Evolutionary conservation across 345 rosid species (phyloP), one percentile per base, ranked within the genome.

Genomic region (Barbarea vulgaris): DNA sequence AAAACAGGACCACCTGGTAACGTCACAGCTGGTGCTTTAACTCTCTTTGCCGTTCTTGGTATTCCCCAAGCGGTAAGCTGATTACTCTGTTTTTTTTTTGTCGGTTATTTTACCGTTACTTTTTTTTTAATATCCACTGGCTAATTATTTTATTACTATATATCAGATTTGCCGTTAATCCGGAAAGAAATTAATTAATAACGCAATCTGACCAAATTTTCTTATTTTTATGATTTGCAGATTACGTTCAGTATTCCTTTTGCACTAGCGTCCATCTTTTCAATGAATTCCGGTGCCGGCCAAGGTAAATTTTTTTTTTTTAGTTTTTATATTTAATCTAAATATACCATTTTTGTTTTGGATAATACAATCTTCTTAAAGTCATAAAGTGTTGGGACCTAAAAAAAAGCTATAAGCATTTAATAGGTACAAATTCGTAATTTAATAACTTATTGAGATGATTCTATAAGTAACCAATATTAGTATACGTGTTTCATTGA

Each of bases 201-300:
- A 33, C 46, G 5, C 25, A 24, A 53, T 22, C 54, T 69, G 52
- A 53, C 18, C 25, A 48, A 25, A n/a, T 18, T 25, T 44, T 31
- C 0, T 11, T 8, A 0, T 63, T n/a, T 17, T 24, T 56, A 9
- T 55, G 30, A 34, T 24, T 15, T 67, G 80, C 87, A 94, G 98
- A 82, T 90, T 44, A 91, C 93, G 56, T 90, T 36, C 70, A 94
- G 95, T 60, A 77, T 94, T 65, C 97, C 97, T 2, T 94, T 88
- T 69, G 98, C 98, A 65, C 48, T 94, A 86, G 96, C 98, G 56
- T 94, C 98, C 44, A 94, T 90, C 47, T 94, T 83, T 74, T 89
- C 85, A 27, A 72, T 71, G 25, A 50, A 66, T 9, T 27, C 88
- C 9, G 87, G 87, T 60, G 95, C 91, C 10, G 98, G 98, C 69